Conservation (phyloP, 2,329 filamentous ascomycete species). For the Ophiostoma tasmaniense region DNA sequence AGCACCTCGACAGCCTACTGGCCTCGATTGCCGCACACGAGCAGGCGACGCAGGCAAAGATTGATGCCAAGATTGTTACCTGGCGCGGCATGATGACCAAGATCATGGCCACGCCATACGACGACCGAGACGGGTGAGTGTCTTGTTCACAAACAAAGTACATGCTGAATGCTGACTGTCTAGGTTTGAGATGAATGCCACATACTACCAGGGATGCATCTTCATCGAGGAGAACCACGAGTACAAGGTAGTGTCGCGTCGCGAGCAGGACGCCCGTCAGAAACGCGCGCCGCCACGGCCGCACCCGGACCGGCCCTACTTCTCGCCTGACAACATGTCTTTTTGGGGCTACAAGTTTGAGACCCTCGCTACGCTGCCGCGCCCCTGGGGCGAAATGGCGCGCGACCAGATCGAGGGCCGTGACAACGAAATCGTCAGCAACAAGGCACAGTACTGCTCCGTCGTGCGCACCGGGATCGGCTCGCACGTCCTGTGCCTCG, state of each 20-base stretch:
- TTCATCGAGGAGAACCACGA: slow-evolving; percentile 77
- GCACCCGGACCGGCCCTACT: slow-evolving; percentile 22
- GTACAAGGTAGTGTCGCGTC: slow-evolving; percentile 57
- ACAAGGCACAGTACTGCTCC: slow-evolving; percentile 92
- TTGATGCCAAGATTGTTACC: slow-evolving; percentile 73
- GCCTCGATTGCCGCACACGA: slow-evolving; percentile 68
- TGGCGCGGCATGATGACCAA: slow-evolving; percentile 99
- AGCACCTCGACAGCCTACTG: slow-evolving; percentile 79
- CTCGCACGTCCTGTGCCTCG: slow-evolving; percentile 63
- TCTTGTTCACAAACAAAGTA: too few relatives aligned
- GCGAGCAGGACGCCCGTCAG: slow-evolving; percentile 48
- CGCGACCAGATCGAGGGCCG: slow-evolving; percentile 73
- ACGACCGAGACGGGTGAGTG: slow-evolving; percentile 61
- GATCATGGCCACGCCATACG: slow-evolving; percentile 81
- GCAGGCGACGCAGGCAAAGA: slow-evolving; percentile 54
- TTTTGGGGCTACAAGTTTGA: slow-evolving; percentile 99
- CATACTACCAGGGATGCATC: slow-evolving; percentile 50
- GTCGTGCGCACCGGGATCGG: slow-evolving; percentile 85
- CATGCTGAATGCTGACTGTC: slow-evolving; percentile 5
- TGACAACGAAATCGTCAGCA: slow-evolving; percentile 65
- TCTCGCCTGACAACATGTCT: slow-evolving; percentile 71
- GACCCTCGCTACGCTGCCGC: slow-evolving; percentile 66
- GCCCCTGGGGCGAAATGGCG: slow-evolving; percentile 62
- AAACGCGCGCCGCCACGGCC: slow-evolving; percentile 26
- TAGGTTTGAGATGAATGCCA: slow-evolving; percentile 95